Conservation (phyloP, 192 early-diverging fungal genomes). For the Entomortierella lignicola region DNA sequence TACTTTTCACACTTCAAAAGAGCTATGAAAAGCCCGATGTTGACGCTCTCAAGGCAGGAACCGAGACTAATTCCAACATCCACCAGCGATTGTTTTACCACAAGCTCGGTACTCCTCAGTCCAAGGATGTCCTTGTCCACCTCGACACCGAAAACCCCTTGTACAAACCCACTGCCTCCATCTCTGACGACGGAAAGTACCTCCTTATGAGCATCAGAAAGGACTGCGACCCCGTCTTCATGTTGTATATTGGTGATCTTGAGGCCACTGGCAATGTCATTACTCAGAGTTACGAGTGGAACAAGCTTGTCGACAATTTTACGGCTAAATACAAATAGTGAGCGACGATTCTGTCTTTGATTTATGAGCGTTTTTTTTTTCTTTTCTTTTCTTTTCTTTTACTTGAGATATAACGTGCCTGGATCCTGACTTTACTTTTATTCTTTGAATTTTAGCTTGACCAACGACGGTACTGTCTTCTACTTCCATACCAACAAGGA, state of each 20-base stretch:
- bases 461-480: conserved; percentile 69
- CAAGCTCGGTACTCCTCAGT: conserved; percentile 68
- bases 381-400: too few species aligned
- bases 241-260: conserved; percentile 58
- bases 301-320: conserved; percentile 66
- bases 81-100: conserved; percentile 58
- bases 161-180: conserved; percentile 19
- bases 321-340: conserved; percentile 57
- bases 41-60: conserved; percentile 21
- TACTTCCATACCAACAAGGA: conserved; percentile 71
- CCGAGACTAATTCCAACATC: conserved; percentile 32
- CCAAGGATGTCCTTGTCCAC: conserved; percentile 69
- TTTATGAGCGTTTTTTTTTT: too few species aligned
- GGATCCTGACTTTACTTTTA: too few species aligned
- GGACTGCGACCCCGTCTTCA: conserved; percentile 60
- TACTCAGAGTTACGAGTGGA: conserved; percentile 39
- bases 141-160: conserved; percentile 62
- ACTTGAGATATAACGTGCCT: too few species aligned
- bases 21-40: conserved; percentile 46
- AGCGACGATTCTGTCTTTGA: too few species aligned
- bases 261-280: conserved; percentile 25
- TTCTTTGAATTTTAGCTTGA: too few species aligned
- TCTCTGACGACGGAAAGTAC: conserved; percentile 71
- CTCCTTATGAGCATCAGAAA: conserved; percentile 60
- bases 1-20: not conserved